Percentiles rank a stretch among this genome's conserved stretches.
Evolutionary conservation across 176 grass and related monocot species (phyloP).

Genomic region (Pharus latifolius): DNA sequence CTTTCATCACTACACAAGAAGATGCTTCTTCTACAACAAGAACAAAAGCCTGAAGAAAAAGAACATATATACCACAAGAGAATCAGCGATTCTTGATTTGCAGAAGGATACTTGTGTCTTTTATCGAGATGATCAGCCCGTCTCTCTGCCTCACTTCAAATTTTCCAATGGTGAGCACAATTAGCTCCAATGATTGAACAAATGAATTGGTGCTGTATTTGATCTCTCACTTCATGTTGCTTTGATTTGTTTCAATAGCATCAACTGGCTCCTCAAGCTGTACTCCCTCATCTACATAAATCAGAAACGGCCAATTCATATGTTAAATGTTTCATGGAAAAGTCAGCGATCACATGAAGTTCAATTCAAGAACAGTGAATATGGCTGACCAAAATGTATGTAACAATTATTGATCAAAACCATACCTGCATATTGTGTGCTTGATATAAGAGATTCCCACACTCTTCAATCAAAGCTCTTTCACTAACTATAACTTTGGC

Average conservation of each 20-base stretch:
- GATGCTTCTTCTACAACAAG: neutral
- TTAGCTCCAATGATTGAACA: neutral
- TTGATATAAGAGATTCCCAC: conserved; percentile 61
- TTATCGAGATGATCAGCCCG: neutral
- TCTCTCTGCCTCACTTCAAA: neutral
- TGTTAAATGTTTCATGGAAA: neutral
- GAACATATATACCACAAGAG: conserved; percentile 35
- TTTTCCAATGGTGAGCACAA: conserved; percentile 1
- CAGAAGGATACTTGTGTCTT: conserved; percentile 11
- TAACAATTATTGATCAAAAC: neutral
- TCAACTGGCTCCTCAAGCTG: conserved; percentile 57
- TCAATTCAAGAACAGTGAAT: neutral
- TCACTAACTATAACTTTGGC: conserved; percentile 42
- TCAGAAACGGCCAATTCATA: neutral
- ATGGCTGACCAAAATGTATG: neutral
- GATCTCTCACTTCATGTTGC: neutral
- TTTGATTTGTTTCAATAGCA: conserved; percentile 38
- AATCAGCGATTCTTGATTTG: conserved; percentile 23
- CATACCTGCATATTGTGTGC: conserved; percentile 63
- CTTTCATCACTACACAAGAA: neutral
- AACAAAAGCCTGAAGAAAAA: neutral
- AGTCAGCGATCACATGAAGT: neutral
- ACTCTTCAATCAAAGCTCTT: conserved; percentile 52
- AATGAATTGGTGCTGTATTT: neutral
- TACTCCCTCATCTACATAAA: conserved; percentile 58